These are phyloP conservation scores for Backusella morwellensis DNA, from an alignment of 192 early-diverging fungal genomes.

Conservation along the genomic window DNA sequence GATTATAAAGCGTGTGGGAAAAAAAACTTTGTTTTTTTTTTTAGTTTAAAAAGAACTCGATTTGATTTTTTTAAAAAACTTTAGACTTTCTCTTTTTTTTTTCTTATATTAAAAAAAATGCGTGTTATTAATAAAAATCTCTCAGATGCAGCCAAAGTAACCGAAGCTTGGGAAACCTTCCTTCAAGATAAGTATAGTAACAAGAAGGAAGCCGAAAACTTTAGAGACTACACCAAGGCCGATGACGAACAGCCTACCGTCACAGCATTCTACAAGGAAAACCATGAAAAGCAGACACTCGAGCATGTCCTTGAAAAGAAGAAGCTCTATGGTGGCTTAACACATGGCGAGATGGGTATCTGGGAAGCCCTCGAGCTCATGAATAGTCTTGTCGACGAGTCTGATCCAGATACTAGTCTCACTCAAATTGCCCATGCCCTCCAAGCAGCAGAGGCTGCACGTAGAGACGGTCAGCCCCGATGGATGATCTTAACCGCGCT, in stretches of 20 bases:
- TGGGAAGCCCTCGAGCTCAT: conserved; percentile 49
- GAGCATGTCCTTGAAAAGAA: conserved; percentile 27
- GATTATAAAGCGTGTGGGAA: background rate
- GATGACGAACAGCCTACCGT: conserved; percentile 15
- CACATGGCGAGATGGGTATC: conserved; percentile 35
- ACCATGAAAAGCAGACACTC: conserved; percentile 43
- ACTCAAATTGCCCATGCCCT: conserved; percentile 50
- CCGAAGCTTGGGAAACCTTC: conserved; percentile 32
- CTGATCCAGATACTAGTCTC: conserved; percentile 51
- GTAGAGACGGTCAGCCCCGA: conserved; percentile 41
- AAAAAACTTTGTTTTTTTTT: background rate
- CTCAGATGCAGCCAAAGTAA: conserved; percentile 22
- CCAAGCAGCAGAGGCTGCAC: conserved; percentile 48
- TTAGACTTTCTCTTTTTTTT: background rate
- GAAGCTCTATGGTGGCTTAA: conserved; percentile 15
- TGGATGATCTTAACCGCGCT: conserved; percentile 50
- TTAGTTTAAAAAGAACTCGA: background rate
- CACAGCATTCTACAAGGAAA: conserved; percentile 33
- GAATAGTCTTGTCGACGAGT: conserved; percentile 44
- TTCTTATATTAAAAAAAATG: conserved; percentile 16
- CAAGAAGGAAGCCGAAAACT: conserved; percentile 9
- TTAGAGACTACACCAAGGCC: conserved; percentile 25
- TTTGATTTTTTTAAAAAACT: background rate
- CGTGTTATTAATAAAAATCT: conserved; percentile 15
- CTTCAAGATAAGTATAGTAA: conserved; percentile 26